Percentiles rank a stretch among this genome's conserved stretches.
These are phyloP conservation scores for Cryphonectria naterciae DNA, from an alignment of 2,329 filamentous ascomycete genomes.

Conservation along the genomic window DNA sequence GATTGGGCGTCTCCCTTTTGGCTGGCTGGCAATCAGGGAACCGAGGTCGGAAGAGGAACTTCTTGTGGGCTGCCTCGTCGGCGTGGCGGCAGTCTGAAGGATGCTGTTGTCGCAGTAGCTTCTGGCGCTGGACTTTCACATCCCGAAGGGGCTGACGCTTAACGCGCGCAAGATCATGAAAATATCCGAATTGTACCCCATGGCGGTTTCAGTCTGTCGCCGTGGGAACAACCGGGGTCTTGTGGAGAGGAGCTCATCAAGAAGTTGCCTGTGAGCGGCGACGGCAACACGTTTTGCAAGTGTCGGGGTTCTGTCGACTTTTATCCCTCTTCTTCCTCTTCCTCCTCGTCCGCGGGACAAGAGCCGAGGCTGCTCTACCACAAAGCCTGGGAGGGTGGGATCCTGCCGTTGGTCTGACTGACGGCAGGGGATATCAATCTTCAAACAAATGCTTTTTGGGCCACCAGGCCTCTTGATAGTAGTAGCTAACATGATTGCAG, in stretches of 20 bases:
- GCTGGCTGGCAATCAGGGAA: background rate
- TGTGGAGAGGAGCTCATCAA: slow-evolving; percentile 12
- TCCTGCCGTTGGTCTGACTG: slow-evolving; percentile 4
- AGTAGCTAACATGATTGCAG: slow-evolving; percentile 5
- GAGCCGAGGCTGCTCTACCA: slow-evolving; percentile 25
- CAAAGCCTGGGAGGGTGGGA: slow-evolving; percentile 28
- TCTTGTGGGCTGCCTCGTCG: slow-evolving; percentile 12
- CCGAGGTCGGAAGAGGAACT: slow-evolving; percentile 8
- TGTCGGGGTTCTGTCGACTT: background rate
- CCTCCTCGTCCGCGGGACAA: background rate
- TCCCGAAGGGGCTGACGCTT: slow-evolving; percentile 12
- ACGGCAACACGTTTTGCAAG: background rate
- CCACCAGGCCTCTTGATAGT: background rate
- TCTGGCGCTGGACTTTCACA: background rate
- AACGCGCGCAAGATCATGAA: slow-evolving; percentile 20
- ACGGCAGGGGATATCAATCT: slow-evolving; percentile 15
- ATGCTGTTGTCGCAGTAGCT: slow-evolving; percentile 6
- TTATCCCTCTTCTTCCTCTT: background rate
- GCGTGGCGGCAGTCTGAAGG: slow-evolving; percentile 14
- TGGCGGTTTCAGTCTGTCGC: slow-evolving; percentile 16
- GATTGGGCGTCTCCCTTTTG: background rate
- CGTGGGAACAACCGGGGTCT: slow-evolving; percentile 22
- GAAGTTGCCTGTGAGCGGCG: slow-evolving; percentile 14
- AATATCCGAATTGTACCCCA: slow-evolving; percentile 19
- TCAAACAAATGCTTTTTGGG: background rate